Conservation (phyloP, 73 alveolate genomes). For the Symbiodinium natans region DNA sequence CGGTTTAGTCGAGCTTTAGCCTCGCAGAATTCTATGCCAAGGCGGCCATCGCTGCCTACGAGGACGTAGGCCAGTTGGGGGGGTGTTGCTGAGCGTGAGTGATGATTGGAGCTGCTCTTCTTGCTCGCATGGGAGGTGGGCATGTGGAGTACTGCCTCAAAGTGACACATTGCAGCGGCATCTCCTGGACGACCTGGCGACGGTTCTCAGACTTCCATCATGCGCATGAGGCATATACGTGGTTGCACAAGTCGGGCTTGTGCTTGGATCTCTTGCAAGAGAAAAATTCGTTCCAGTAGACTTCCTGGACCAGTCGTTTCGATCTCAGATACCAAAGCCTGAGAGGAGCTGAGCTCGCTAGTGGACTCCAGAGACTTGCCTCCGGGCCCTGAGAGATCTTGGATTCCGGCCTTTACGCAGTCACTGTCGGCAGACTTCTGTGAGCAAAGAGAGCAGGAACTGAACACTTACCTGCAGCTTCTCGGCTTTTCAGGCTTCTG, state of each 20-base stretch:
- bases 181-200: conserved; percentile 78
- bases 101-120: not conserved
- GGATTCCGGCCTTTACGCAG: conserved; percentile 79
- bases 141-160: conserved; percentile 57
- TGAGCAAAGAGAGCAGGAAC: conserved; percentile 81
- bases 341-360: not conserved
- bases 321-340: no score
- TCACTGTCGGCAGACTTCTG: conserved; percentile 69
- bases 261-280: not conserved
- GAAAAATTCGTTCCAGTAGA: not conserved
- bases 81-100: not conserved
- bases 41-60: conserved; percentile 47
- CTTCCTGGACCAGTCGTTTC: no score
- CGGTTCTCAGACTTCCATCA: conserved; percentile 70
- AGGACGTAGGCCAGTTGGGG: conserved; percentile 31
- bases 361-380: conserved; percentile 9
- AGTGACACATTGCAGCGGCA: conserved; percentile 61
- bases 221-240: conserved; percentile 29
- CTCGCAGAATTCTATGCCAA: no score
- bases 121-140: not conserved
- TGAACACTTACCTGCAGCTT: conserved; percentile 20
- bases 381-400: conserved; percentile 25
- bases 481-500: not conserved
- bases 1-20: no score
- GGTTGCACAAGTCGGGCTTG: not conserved